Evolutionary conservation across 805 yeast genomes (phyloP), one percentile per base, ranked within the genome.

Genomic region (Yamadazyma paraphyllophila): DNA sequence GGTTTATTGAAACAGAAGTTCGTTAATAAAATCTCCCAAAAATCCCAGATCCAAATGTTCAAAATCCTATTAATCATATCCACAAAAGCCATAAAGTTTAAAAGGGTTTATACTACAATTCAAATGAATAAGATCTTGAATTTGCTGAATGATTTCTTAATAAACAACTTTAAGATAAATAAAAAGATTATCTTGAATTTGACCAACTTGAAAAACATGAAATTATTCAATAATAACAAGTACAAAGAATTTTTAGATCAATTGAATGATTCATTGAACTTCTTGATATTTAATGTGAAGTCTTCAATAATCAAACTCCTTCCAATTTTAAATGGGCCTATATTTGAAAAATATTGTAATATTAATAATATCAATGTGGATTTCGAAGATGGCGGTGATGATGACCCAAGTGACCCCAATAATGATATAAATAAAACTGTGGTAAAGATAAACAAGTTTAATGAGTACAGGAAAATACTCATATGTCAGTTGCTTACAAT

Each of bases 401-500:
- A 48, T 17, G 51, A 54, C 7, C 39, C 47, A 4, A 13, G 16
- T 11, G 36, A 34, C 36, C 47, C 51, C 9, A 51, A 49, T 12
- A 37, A 42, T 43, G 39, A 52, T n/a, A 46, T 38, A 11, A 36
- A 43, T 14, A 24, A 27, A n/a, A 8, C 44, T 3, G 47, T 48
- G 10, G 39, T 38, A 11, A 39, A 49, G 36, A 49, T 60, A 2
- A 51, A 48, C 27, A 50, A 58, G 35, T 72, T 72, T 53, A 69
- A 70, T 48, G 68, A 62, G 41, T 50, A 65, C 32, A 46, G 77
- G 27, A 65, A 71, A 36, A 53, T 72, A 11, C 55, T 71, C 20
- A 58, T 71, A 4, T 69, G 74, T 49, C 69, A 69, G 50, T 51
- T 72, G 31, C 56, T 72, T 25, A 62, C 74, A 4, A 37, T 67